Evolutionary conservation across 75 land plant genomes (phyloP), one percentile per base, ranked within the genome.

Genomic region (Ceratopteris richardii): DNA sequence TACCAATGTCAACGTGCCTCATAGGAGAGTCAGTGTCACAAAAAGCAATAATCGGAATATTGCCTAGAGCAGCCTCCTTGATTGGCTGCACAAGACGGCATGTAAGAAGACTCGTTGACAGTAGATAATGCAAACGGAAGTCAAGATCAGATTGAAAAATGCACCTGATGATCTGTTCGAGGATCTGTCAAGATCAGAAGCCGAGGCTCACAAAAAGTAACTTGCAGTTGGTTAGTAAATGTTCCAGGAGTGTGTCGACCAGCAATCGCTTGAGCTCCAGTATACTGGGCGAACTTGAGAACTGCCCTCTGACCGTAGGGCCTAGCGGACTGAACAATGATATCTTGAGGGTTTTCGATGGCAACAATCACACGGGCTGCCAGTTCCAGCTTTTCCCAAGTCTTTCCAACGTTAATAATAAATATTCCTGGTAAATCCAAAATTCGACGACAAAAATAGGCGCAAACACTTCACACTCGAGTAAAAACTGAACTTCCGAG

Each of bases 161-260:
- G 54, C 24, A 80, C 86, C 85, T 86, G 88, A 41, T 86, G 90
- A 33, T 83, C 84, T 30, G 84, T 83, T 20, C 90, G 79, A 17
- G 88, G 90, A 58, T 86, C 90, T 20, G 88, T 86, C 36, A 86
- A 77, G 61, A 86, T 83, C 39, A 86, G 62, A 13, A 86, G 78
- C 16, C 83, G 77, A 21, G 88, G 90, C 65, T 86, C 84, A 60
- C 68, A 61, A 70, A 86, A 84, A 12, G 88, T 76, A 18, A 79
- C 80, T 56, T 86, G 88, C 23, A 86, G 65, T 70, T 86, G 90
- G 56, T 83, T 86, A 20, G 88, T 86, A 54, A 86, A 86, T 48
- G 90, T 86, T 21, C 90, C 87, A 31, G 90, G 90, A 10, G 90
- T 86, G 40, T 86, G 88, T 21, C 90, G 40, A 1, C 88, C 81